Evolutionary conservation across 2,329 filamentous ascomycete species (phyloP), one percentile per base, ranked within the genome.

Genomic region (Exophiala bonariae): DNA sequence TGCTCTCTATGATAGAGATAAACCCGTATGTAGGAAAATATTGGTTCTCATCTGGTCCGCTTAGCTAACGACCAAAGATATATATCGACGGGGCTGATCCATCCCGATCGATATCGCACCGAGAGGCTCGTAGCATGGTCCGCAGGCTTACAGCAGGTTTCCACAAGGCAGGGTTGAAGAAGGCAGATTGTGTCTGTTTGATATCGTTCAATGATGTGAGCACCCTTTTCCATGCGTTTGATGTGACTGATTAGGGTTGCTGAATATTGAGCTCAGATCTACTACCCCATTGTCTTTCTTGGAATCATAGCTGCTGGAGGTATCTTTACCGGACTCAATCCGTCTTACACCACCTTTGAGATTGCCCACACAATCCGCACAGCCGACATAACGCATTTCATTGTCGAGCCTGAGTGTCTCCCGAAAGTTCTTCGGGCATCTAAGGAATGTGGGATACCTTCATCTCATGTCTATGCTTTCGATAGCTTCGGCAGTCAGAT

Each of bases 131-230:
- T 13, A 31, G 16, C n/a, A 57, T 74, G 7, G 64, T 80, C 28
- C 68, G 73, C 11, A 70, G 73, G 49, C 62, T 82, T n/a, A 72
- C 74, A 37, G 77, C 76, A 9, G 79, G 79, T 0, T 67, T 82
- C 40, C 36, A 16, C 13, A 18, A 10, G 7, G 13, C 19, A 9
- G 48, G 48, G 8, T 4, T 50, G 26, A 47, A 71, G 42, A 61
- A 65, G 20, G 77, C 76, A 28, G 77, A 81, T 50, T 76, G 74
- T 52, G 72, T 82, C 4, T 75, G 73, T 38, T 68, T 81, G 33
- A 75, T 80, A 51, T 76, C 76, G 0, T 79, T 80, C 63, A 82
- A 82, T 63, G 72, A 67, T 59, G 45, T 47, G 11, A 14, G 32
- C 17, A 6, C 8, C 8, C n/a, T 6, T 18, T 6, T 8, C n/a